phyloP scores from a whole-genome alignment of 768 basidiomycete species.

The Mycena capillaripes region DNA sequence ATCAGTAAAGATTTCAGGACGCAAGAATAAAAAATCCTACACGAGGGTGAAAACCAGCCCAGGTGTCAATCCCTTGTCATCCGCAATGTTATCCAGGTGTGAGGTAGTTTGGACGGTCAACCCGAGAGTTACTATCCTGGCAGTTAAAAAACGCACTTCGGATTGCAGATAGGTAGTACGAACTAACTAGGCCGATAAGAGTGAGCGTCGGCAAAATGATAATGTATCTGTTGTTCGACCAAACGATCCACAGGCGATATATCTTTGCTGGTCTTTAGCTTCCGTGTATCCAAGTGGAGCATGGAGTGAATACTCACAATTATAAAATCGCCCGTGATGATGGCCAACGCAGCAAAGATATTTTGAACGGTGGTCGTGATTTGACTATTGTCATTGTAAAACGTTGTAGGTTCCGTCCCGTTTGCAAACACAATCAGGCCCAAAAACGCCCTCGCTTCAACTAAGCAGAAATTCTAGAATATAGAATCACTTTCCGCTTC shows the following conservation, averaged over 20 bases:
- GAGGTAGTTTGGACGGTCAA: constrained; percentile 4
- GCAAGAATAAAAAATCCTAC: background rate
- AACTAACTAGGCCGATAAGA: constrained; percentile 9
- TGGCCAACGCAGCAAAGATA: background rate
- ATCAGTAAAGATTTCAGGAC: background rate
- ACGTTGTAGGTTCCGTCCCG: background rate
- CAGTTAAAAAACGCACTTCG: background rate
- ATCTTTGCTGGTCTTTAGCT: constrained; percentile 1
- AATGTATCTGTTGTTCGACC: constrained; percentile 1
- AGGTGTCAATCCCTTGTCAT: constrained; percentile 8
- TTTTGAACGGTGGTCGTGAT: background rate
- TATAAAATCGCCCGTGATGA: constrained; percentile 4
- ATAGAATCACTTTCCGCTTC: background rate
- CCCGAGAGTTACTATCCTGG: background rate
- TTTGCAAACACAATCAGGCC: background rate
- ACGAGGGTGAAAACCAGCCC: constrained; percentile 17
- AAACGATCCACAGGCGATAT: constrained; percentile 16
- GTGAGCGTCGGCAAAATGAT: constrained; percentile 8
- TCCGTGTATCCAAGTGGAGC: background rate
- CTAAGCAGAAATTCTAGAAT: background rate
- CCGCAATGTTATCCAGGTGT: background rate
- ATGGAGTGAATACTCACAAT: background rate
- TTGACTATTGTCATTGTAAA: background rate
- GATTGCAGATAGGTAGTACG: background rate
- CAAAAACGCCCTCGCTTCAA: background rate